Base-by-base conservation (phyloP, 1,284 basidiomycete species). In the Kalmanozyma brasiliensis region DNA sequence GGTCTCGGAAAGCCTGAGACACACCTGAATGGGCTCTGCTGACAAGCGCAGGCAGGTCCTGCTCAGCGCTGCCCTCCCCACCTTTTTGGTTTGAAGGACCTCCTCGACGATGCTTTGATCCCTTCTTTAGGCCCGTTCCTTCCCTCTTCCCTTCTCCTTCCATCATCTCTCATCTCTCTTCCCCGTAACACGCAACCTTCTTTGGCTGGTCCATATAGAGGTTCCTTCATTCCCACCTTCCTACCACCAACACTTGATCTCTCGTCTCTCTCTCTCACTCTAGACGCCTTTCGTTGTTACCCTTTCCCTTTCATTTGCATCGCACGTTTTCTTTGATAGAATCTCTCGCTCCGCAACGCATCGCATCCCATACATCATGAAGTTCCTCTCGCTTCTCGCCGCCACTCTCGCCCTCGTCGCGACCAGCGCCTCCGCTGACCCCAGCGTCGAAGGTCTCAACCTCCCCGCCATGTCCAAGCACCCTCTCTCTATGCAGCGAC, bases 401-500 rank as follows among this genome's bases (percentile, higher is more conserved):
- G 51, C 61, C 32, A 43, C 64, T 26, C 52, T 73, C 32, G 60
- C 52, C 36, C 32, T 60, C 7, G 70, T 68, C 29, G 61, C 64
- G 24, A 41, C 48, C 34, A 45, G 43, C 49, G 57, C 53, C 47
- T 73, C 61, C 14, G 52, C 61, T 34, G 57, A 61, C 7, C 34
- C 43, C 22, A 45, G 49, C 53, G 17, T 66, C 40, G 49, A 61
- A 11, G 45, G 23, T 13, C 52, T 48, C 56, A 51, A 53, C 46
- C 65, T 73, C 30, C 65, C 70, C 44, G 59, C 64, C 37, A 47
- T 52, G 45, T 61, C 59, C 37, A 56, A 58, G 45, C 64, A 67
- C 20, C 64, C 64, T n/a, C 63, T 72, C 43, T 59, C 59, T 20
- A 48, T 64, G 57, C 60, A 69, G 48, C 65, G 65, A 38, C 60